Conservation (phyloP, 352 stramenopile genomes). For the Thalassiosira exigua region DNA sequence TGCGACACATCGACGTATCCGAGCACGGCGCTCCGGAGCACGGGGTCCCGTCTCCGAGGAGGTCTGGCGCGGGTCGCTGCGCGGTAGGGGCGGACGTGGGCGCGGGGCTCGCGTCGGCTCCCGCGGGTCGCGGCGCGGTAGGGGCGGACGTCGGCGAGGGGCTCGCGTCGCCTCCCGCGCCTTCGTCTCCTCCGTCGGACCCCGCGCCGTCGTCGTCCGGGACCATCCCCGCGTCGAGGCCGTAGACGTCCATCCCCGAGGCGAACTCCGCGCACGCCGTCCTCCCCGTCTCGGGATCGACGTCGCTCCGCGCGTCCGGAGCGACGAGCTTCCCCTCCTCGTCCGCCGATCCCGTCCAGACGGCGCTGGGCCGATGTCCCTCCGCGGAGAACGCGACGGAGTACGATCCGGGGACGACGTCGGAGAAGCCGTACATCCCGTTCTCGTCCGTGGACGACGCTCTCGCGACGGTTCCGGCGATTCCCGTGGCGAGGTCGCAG, state of each 20-base stretch:
- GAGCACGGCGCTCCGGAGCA: no score
- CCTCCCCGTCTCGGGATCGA: conserved; percentile 34
- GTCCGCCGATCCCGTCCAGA: conserved; percentile 41
- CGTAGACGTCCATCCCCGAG: conserved; percentile 23
- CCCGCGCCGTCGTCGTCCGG: no score
- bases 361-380: conserved; percentile 27
- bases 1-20: conserved; percentile 64
- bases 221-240: conserved; percentile 50
- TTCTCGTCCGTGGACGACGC: conserved; percentile 44
- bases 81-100: no score
- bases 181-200: conserved; percentile 8
- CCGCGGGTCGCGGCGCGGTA: no score
- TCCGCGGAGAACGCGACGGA: conserved; percentile 36
- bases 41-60: no score
- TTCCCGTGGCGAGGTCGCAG: no score
- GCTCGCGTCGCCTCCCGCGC: neutral
- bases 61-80: no score
- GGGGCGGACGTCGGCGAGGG: no score
- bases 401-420: conserved; percentile 36
- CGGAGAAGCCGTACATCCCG: conserved; percentile 56
- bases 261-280: conserved; percentile 31
- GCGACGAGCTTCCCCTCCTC: conserved; percentile 35
- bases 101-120: no score
- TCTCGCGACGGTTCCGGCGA: conserved; percentile 15
- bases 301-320: conserved; percentile 36